Percentiles rank a stretch among this genome's conserved stretches.
Conservation (phyloP, 768 basidiomycete species). For the Auriscalpium microsporum region DNA sequence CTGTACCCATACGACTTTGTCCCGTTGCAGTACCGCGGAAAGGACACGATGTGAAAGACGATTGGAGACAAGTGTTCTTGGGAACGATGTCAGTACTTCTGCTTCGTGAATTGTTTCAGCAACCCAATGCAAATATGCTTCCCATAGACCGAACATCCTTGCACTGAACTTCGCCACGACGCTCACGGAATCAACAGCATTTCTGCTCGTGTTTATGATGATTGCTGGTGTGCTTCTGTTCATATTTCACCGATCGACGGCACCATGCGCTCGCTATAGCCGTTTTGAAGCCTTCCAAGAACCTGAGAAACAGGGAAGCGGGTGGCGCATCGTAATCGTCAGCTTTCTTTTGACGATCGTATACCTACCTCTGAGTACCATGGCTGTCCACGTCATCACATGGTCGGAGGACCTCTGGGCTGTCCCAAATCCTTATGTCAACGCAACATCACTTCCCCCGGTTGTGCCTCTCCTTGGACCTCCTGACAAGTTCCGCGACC, state of each 20-base stretch:
- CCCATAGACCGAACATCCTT: conserved; percentile 56
- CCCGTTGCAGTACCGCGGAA: conserved; percentile 32
- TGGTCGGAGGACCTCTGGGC: conserved; percentile 76
- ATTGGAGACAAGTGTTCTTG: conserved; percentile 53
- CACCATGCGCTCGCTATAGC: conserved; percentile 39
- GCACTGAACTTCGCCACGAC: conserved; percentile 66
- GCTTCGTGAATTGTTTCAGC: neutral
- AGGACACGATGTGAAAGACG: conserved; percentile 28
- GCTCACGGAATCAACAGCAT: conserved; percentile 48
- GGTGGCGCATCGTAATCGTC: conserved; percentile 48
- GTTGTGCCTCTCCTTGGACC: conserved; percentile 46
- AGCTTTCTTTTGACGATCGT: conserved; percentile 61
- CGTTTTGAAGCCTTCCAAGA: conserved; percentile 48
- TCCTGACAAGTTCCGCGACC: conserved; percentile 44
- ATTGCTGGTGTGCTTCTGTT: conserved; percentile 47
- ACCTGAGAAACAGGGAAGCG: conserved; percentile 30
- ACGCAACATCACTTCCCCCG: conserved; percentile 45
- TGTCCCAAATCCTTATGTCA: conserved; percentile 58
- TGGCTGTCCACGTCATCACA: conserved; percentile 67
- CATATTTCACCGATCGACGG: conserved; percentile 46
- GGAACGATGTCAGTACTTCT: conserved; percentile 50
- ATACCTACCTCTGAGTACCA: conserved; percentile 71
- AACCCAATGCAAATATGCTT: conserved; percentile 1
- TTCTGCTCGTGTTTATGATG: conserved; percentile 50
- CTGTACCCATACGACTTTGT: neutral